Conservation (phyloP, 805 yeast genomes). For the Hanseniaspora vineae region DNA sequence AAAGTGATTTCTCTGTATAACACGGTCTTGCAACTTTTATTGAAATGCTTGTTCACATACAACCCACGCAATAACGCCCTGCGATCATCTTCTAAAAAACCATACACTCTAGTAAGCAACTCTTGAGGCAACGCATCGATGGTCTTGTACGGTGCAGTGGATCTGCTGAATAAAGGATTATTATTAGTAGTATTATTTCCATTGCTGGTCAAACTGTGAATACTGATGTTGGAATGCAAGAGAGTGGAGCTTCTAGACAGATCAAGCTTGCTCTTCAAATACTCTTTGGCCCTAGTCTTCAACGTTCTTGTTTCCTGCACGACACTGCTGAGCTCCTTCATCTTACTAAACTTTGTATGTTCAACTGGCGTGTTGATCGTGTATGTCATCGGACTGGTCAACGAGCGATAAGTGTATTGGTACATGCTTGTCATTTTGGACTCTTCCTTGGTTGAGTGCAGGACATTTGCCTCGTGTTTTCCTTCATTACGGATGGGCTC, state of each 20-base stretch:
- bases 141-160: background rate
- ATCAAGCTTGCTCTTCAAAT: background rate
- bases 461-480: too few species aligned
- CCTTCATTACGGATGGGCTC: too few species aligned
- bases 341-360: too few species aligned
- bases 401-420: background rate
- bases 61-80: slow-evolving; percentile 32
- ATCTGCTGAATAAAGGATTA: too few species aligned
- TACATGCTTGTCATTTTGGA: background rate
- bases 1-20: slow-evolving; percentile 44
- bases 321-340: too few species aligned
- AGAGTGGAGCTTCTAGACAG: background rate
- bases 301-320: background rate
- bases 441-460: too few species aligned
- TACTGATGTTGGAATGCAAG: too few species aligned
- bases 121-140: background rate
- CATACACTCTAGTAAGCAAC: background rate
- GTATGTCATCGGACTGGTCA: background rate
- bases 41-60: slow-evolving; percentile 38
- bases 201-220: too few species aligned
- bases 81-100: slow-evolving; percentile 15
- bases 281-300: background rate
- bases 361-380: background rate
- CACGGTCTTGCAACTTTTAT: slow-evolving; percentile 37
- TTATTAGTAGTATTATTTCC: too few species aligned